Base-by-base conservation (phyloP, 2,329 filamentous ascomycete genomes). In the Helminthosporium solani region DNA sequence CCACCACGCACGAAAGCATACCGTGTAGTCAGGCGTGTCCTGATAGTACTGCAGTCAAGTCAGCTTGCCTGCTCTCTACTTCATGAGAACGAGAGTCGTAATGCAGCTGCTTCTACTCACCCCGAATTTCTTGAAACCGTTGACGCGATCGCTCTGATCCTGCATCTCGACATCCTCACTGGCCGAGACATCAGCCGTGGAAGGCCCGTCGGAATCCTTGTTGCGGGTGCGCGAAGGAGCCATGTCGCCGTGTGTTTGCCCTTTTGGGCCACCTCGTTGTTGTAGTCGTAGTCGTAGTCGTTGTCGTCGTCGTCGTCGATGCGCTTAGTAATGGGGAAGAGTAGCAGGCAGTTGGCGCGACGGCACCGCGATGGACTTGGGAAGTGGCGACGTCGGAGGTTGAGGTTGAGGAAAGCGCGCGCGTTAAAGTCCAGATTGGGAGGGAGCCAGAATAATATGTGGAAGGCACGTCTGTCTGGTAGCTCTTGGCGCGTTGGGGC, bases 21-120 rank as follows among this genome's bases (percentile, higher is more conserved):
- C 76, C 53, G 82, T 84, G 65, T 84, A 84, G 54, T 84, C 81
- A 34, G 81, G 81, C 7, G 81, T 84, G 46, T 84, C 80, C 61
- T 82, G 72, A 47, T 76, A 74, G 54, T 75, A 75, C 72, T 78
- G 52, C 38, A 49, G 44, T 36, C 23, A 18, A 36, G 57, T 70
- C 46, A 70, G 66, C 53, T 39, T 50, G 33, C 42, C 51, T 54
- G 40, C 27, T 47, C 38, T 18, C 16, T 20, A 23, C n/a, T n/a
- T n/a, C n/a, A n/a, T n/a, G n/a, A n/a, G n/a, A n/a, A n/a, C n/a
- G n/a, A n/a, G n/a, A n/a, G n/a, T n/a, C 11, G 44, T 25, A 25
- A 9, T 6, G 46, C 41, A 27, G 33, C 18, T n/a, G n/a, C n/a
- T n/a, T n/a, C n/a, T n/a, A 47, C 66, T 60, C 56, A 69, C 67